Conservation (phyloP, 371 early-diverging fungal genomes). For the Mortierella sp. region DNA sequence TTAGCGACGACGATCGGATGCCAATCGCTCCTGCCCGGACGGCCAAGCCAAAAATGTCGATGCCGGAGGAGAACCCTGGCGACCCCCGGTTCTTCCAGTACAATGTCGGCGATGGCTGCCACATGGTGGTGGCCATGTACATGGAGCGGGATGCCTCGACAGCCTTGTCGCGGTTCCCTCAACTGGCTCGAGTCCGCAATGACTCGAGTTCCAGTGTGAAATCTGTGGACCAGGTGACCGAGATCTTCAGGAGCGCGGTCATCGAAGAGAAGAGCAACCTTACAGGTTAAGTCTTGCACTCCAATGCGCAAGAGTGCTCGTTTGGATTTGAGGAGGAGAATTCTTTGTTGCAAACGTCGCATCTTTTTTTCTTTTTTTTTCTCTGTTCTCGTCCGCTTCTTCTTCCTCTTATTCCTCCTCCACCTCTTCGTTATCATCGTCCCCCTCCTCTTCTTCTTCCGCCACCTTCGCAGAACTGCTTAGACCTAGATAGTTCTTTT, state of each 20-base stretch:
- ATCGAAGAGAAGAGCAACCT: slow-evolving; percentile 28
- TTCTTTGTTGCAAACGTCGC: neutral
- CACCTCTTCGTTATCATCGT: too few relatives aligned
- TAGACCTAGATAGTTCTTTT: too few relatives aligned
- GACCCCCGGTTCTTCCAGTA: slow-evolving; percentile 44
- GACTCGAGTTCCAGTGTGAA: slow-evolving; percentile 17
- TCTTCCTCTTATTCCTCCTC: too few relatives aligned
- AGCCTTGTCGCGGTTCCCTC: slow-evolving; percentile 23
- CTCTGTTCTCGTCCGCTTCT: too few relatives aligned
- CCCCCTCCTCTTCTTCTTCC: too few relatives aligned
- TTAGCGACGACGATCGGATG: neutral
- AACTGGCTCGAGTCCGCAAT: slow-evolving; percentile 14
- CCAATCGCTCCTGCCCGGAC: neutral
- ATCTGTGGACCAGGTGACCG: slow-evolving; percentile 23
- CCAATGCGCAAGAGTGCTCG: neutral
- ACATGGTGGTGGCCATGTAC: slow-evolving; percentile 37
- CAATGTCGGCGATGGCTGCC: slow-evolving; percentile 41
- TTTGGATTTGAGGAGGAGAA: neutral
- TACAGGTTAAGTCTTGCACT: neutral
- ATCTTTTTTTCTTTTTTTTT: too few relatives aligned
- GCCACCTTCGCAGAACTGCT: too few relatives aligned
- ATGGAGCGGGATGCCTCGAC: slow-evolving; percentile 33
- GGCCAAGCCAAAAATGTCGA: neutral
- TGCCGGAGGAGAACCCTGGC: neutral
- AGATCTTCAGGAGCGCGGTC: slow-evolving; percentile 19